These are phyloP conservation scores for Cyclotella distinguenda DNA, from an alignment of 108 stramenopile genomes.

Conservation along the genomic window DNA sequence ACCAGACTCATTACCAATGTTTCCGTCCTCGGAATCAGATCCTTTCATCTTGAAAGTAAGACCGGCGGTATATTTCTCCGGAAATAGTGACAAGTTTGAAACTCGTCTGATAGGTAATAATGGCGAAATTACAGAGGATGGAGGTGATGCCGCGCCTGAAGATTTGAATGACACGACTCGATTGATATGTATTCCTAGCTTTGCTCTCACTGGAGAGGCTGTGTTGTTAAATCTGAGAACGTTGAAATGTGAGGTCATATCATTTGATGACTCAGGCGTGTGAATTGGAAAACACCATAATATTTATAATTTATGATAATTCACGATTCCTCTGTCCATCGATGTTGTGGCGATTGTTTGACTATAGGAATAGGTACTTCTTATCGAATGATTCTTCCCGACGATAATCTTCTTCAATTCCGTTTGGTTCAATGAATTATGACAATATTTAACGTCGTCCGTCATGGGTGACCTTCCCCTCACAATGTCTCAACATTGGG, in stretches of 20 bases:
- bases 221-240: constrained; percentile 76
- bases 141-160: constrained; percentile 8
- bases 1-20: constrained; percentile 80
- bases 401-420: too few relatives aligned
- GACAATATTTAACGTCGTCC: too few relatives aligned
- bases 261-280: constrained; percentile 51
- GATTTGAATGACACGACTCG: constrained; percentile 24
- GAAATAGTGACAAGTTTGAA: constrained; percentile 67
- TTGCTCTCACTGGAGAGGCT: constrained; percentile 66
- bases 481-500: too few relatives aligned
- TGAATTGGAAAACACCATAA: constrained; percentile 3
- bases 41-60: constrained; percentile 67
- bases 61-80: constrained; percentile 67
- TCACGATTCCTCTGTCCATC: too few relatives aligned
- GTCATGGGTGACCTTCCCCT: too few relatives aligned
- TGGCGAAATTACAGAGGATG: constrained; percentile 20
- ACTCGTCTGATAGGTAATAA: constrained; percentile 33
- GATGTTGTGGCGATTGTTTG: too few relatives aligned
- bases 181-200: constrained; percentile 75
- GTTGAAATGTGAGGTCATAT: constrained; percentile 63
- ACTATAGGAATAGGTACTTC: too few relatives aligned
- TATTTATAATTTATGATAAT: neutral
- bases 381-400: too few relatives aligned
- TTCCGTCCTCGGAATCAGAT: constrained; percentile 67
- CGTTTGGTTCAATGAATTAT: too few relatives aligned